Conservation (phyloP, 441 rosid genomes). For the Macaranga tanarius region DNA sequence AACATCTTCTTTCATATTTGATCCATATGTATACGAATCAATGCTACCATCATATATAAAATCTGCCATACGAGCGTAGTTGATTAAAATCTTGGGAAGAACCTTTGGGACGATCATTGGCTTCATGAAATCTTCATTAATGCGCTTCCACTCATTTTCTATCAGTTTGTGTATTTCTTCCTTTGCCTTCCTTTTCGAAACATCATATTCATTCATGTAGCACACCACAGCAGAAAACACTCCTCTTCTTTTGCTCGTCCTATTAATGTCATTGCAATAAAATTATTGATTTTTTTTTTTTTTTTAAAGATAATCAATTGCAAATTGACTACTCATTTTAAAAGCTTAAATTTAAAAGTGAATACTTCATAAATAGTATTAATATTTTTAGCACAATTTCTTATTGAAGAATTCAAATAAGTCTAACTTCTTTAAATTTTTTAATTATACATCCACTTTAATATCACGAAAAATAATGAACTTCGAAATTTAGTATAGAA, state of each 20-base stretch:
- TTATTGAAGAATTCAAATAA: too few relatives aligned
- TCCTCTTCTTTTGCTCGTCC: slow-evolving; percentile 26
- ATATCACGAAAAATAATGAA: too few relatives aligned
- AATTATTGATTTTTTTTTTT: too few relatives aligned
- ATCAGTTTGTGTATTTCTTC: slow-evolving; percentile 6
- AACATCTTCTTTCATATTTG: not conserved
- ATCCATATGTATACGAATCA: slow-evolving; percentile 17
- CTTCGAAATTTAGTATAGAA: too few relatives aligned
- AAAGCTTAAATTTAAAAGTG: too few relatives aligned
- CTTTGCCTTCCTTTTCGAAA: slow-evolving; percentile 13
- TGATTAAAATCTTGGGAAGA: slow-evolving; percentile 11
- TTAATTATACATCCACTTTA: too few relatives aligned
- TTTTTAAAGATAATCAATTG: too few relatives aligned
- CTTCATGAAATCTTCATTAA: slow-evolving; percentile 26
- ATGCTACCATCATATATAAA: not conserved
- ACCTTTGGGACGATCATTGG: slow-evolving; percentile 12
- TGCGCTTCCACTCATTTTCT: slow-evolving; percentile 29
- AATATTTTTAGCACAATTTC: too few relatives aligned
- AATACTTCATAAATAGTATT: too few relatives aligned
- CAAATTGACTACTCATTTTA: too few relatives aligned
- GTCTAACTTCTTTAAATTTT: too few relatives aligned
- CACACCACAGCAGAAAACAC: slow-evolving; percentile 23
- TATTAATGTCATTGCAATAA: too few relatives aligned
- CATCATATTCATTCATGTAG: slow-evolving; percentile 30
- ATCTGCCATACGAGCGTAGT: slow-evolving; percentile 14